These are phyloP conservation scores for Achaetomium macrosporum DNA, from an alignment of 2,329 filamentous ascomycete species.

Conservation along the genomic window DNA sequence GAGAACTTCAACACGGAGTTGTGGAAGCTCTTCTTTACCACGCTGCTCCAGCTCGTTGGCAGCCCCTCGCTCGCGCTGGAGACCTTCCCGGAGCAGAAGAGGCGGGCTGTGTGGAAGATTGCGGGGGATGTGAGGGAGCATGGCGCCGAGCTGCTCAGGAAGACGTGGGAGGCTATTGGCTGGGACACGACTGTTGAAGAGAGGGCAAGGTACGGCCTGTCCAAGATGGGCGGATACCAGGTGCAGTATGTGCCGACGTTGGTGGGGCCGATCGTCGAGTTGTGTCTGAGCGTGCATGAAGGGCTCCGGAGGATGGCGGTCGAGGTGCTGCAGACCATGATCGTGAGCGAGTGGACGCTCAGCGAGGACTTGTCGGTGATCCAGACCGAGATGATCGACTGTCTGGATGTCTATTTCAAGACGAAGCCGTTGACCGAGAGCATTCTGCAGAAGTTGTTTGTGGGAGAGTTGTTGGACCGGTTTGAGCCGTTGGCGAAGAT, in stretches of 20 bases:
- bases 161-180: constrained; percentile 91
- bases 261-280: constrained; percentile 83
- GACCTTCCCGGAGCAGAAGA: constrained; percentile 94
- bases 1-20: constrained; percentile 88
- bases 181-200: constrained; percentile 89
- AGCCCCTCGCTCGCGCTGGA: constrained; percentile 86
- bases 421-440: constrained; percentile 81
- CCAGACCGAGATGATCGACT: constrained; percentile 95
- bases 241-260: constrained; percentile 95
- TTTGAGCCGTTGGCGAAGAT: constrained; percentile 66
- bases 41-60: constrained; percentile 80
- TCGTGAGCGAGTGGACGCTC: constrained; percentile 94
- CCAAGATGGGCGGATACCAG: constrained; percentile 90
- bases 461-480: constrained; percentile 73
- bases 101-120: constrained; percentile 96
- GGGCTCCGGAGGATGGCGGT: constrained; percentile 84
- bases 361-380: constrained; percentile 88
- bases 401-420: constrained; percentile 84
- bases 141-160: constrained; percentile 76
- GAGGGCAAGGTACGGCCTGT: constrained; percentile 66
- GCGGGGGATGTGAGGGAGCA: constrained; percentile 91
- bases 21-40: constrained; percentile 91
- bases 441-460: constrained; percentile 86
- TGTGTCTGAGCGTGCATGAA: constrained; percentile 93
- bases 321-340: constrained; percentile 94